Base-by-base conservation (phyloP, 1,284 basidiomycete species). In the Lentinula novae-zelandiae region DNA sequence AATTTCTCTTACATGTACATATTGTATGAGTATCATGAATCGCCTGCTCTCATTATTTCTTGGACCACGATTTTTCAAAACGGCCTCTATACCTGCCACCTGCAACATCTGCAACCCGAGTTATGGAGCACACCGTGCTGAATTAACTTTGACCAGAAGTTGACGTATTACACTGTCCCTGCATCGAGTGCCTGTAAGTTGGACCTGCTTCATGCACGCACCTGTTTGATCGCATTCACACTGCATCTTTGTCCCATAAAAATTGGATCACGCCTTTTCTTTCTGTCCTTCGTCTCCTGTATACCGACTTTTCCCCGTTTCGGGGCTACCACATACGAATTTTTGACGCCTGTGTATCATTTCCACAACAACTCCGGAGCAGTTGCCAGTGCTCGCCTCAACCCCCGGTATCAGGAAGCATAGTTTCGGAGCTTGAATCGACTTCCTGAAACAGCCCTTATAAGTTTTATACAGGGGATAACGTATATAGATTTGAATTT, bases 151-250 rank as follows among this genome's bases (percentile, higher is more conserved):
- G 17, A 22, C 50, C 49, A 53, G 52, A 52, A 53, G 50, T 42
- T 44, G 17, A 59, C 58, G 49, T 59, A 53, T 17, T 53, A 50
- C 49, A 22, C 9, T 17, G 36, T 58, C 20, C 33, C 46, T n/a
- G 33, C 17, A 51, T 51, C 33, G 12, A 53, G 51, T 20, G 27
- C 50, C 50, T 17, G 34, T 15, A 39, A 53, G 31, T 22, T 36
- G 50, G 8, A 51, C 34, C 34, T 38, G 50, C 15, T 51, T 13
- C 22, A 27, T 33, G 50, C 33, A 53, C 33, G 50, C 33, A 53
- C 33, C 51, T 53, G 51, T 20, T 7, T 53, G n/a, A 53, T 53
- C 17, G 36, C 31, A 53, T 17, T 46, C n/a, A 46, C 44, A 17
- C 7, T 51, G 9, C 13, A 51, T 33, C 27, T 34, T 34, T 34